Evolutionary conservation across 2,329 filamentous ascomycete species (phyloP).

Genomic region (Samsoniella hepiali): DNA sequence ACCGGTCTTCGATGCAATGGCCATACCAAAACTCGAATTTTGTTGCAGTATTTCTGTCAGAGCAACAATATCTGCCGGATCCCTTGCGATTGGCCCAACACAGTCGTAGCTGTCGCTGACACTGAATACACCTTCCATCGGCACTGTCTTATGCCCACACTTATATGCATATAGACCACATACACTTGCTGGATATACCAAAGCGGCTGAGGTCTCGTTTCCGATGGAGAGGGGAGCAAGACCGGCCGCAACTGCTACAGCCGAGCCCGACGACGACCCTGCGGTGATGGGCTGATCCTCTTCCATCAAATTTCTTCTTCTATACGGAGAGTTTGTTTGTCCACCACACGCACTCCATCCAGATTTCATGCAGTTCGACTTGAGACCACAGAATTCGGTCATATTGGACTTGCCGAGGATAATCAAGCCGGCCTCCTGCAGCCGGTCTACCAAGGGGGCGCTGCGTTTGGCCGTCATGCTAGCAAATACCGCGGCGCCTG

Average conservation of each 20-base stretch:
- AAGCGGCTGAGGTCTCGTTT: slow-evolving; percentile 8
- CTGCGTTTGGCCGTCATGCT: slow-evolving; percentile 2
- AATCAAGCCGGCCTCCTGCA: slow-evolving; percentile 17
- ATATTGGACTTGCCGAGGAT: slow-evolving; percentile 18
- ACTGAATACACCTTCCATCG: slow-evolving; percentile 15
- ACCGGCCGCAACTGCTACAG: slow-evolving; percentile 15
- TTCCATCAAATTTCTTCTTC: slow-evolving; percentile 7
- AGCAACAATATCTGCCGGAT: not conserved
- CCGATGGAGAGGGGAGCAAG: slow-evolving; percentile 16
- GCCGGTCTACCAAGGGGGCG: slow-evolving; percentile 12
- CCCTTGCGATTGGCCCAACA: slow-evolving; percentile 13
- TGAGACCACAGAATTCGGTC: slow-evolving; percentile 20
- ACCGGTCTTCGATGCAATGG: not conserved
- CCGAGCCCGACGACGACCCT: slow-evolving; percentile 17
- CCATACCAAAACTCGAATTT: not conserved
- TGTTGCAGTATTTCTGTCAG: slow-evolving; percentile 2
- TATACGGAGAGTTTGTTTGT: slow-evolving; percentile 17
- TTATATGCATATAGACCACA: slow-evolving; percentile 18
- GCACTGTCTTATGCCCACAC: not conserved
- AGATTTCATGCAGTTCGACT: not conserved
- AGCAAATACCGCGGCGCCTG: slow-evolving; percentile 2
- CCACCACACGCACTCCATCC: slow-evolving; percentile 12
- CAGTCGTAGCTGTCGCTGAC: slow-evolving; percentile 15
- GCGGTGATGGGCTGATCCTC: slow-evolving; percentile 15
- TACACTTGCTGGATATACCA: slow-evolving; percentile 15